A percentile compares a stretch with the other conserved stretches of the same genome.
Conservation (phyloP, 257 asterid genomes). For the Anisodus acutangulus region DNA sequence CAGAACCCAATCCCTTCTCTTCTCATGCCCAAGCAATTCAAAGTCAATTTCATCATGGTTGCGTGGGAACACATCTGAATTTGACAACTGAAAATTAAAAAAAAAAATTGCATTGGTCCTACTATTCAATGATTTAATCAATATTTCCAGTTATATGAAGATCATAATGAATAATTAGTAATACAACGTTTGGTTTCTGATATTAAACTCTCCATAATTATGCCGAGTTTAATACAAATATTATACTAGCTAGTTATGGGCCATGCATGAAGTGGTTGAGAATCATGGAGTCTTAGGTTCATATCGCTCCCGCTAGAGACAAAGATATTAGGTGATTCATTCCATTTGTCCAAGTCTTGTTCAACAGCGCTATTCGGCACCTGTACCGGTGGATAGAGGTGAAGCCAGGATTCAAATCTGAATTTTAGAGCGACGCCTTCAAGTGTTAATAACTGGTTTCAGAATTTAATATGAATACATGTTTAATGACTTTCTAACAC, state of each 20-base stretch:
- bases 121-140: not conserved
- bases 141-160: not conserved
- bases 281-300: too few species aligned
- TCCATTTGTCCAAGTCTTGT: not conserved
- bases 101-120: not conserved
- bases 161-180: not conserved
- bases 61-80: constrained; percentile 66
- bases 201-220: not conserved
- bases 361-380: not conserved
- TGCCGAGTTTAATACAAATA: not conserved
- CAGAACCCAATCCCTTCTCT: constrained; percentile 74
- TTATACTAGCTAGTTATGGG: not conserved
- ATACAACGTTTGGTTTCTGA: not conserved
- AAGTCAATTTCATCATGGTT: constrained; percentile 83
- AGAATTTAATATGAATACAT: too few species aligned
- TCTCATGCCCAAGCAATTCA: constrained; percentile 84
- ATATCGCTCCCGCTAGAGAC: too few species aligned
- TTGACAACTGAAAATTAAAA: constrained; percentile 51
- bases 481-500: too few species aligned
- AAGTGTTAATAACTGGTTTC: too few species aligned
- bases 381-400: too few species aligned
- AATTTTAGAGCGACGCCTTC: too few species aligned
- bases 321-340: not conserved
- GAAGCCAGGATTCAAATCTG: too few species aligned
- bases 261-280: not conserved